Conservation (phyloP, 106 monocot genomes). For the Dactylorhiza incarnata region DNA sequence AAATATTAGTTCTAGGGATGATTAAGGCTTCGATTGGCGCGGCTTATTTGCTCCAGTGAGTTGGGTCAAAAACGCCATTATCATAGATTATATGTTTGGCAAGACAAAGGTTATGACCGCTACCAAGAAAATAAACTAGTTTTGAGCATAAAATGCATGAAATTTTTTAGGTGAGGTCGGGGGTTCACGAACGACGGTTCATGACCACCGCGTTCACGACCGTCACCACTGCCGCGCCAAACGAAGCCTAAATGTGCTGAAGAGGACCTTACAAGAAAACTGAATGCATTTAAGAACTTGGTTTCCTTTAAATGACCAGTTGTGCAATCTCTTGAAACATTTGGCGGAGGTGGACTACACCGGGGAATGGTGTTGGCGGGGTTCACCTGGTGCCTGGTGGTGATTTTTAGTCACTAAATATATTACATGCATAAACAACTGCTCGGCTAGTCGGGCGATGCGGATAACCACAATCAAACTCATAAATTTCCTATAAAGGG, state of each 20-base stretch:
- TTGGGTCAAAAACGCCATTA: too few relatives aligned
- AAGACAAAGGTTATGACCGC: too few relatives aligned
- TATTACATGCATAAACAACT: conserved; percentile 45
- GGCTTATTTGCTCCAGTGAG: too few relatives aligned
- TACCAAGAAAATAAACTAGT: too few relatives aligned
- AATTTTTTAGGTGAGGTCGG: fast-evolving
- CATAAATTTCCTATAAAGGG: conserved; percentile 5
- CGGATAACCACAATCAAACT: conserved; percentile 6
- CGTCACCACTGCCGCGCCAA: too few relatives aligned
- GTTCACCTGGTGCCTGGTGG: conserved; percentile 38
- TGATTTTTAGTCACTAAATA: conserved; percentile 68
- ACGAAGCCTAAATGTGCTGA: conserved; percentile 13
- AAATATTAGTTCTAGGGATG: conserved; percentile 67
- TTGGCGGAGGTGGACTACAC: conserved; percentile 91
- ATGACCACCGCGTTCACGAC: too few relatives aligned
- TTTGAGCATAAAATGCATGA: too few relatives aligned
- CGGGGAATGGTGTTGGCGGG: conserved; percentile 93
- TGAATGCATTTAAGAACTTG: conserved; percentile 20
- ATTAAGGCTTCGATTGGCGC: neutral
- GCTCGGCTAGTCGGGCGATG: conserved; percentile 38
- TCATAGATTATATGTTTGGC: too few relatives aligned
- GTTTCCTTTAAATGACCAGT: conserved; percentile 31
- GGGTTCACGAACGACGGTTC: too few relatives aligned
- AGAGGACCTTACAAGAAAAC: conserved; percentile 33
- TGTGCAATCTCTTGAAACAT: conserved; percentile 57